A percentile compares a stretch with the other conserved stretches of the same genome.
phyloP scores from a whole-genome alignment of 176 grass and related monocot genomes.

The Coix lacrymajobi region DNA sequence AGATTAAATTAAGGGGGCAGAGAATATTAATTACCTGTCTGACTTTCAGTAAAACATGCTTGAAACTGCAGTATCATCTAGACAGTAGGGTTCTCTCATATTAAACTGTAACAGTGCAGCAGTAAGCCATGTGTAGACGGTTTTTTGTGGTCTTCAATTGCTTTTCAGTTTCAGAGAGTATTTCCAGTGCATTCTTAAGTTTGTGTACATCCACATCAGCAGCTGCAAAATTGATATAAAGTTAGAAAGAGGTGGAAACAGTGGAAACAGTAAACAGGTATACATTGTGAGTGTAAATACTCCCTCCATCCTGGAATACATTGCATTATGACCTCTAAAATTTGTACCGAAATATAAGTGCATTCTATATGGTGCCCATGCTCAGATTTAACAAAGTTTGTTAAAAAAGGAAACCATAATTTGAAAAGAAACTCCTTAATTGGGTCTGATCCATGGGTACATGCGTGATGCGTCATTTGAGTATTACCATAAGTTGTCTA shows the following conservation, averaged over 20 bases:
- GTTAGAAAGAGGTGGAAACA: slow-evolving; percentile 19
- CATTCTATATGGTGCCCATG: neutral
- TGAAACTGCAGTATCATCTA: slow-evolving; percentile 43
- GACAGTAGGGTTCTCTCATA: slow-evolving; percentile 57
- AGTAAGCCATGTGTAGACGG: slow-evolving; percentile 93
- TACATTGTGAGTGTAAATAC: neutral
- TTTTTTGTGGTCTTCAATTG: slow-evolving; percentile 84
- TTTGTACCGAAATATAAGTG: neutral
- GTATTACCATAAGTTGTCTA: neutral
- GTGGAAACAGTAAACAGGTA: neutral
- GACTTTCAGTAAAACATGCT: slow-evolving; percentile 50
- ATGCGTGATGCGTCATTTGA: neutral
- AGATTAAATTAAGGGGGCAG: neutral
- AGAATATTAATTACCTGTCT: slow-evolving; percentile 31
- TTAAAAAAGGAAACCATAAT: neutral
- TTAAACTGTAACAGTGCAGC: slow-evolving; percentile 93
- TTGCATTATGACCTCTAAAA: neutral
- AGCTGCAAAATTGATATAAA: slow-evolving; percentile 39
- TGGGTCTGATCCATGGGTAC: neutral
- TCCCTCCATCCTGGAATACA: neutral
- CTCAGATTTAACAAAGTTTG: neutral
- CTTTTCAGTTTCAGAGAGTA: slow-evolving; percentile 97
- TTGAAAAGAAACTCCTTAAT: neutral
- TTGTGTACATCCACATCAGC: slow-evolving; percentile 54
- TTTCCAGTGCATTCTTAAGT: slow-evolving; percentile 79